Conservation (phyloP, 2,329 filamentous ascomycete genomes). For the Paraphaeosphaeria minitans region DNA sequence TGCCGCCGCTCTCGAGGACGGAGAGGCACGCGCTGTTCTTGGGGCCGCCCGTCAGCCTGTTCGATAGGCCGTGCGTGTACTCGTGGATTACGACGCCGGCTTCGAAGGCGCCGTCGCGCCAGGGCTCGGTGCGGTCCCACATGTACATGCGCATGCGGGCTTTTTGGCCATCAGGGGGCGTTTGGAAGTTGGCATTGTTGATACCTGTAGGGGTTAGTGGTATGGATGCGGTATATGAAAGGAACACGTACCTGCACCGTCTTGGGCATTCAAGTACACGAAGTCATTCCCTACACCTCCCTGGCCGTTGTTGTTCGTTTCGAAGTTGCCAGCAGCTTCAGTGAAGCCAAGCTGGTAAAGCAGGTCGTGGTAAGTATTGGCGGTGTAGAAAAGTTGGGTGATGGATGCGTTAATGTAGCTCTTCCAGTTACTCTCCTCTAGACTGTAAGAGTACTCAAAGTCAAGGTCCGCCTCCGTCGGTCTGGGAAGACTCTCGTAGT, state of each 20-base stretch:
- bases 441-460: slow-evolving; percentile 48
- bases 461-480: slow-evolving; percentile 50
- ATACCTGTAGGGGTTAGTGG: slow-evolving; percentile 45
- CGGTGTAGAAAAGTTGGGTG: slow-evolving; percentile 66
- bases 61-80: slow-evolving; percentile 55
- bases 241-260: slow-evolving; percentile 57
- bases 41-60: slow-evolving; percentile 64
- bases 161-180: slow-evolving; percentile 57
- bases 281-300: slow-evolving; percentile 60
- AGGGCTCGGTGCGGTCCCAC: slow-evolving; percentile 56
- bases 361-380: slow-evolving; percentile 65
- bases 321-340: slow-evolving; percentile 65
- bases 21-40: slow-evolving; percentile 57
- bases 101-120: slow-evolving; percentile 63
- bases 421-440: slow-evolving; percentile 29
- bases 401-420: slow-evolving; percentile 61
- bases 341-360: slow-evolving; percentile 63
- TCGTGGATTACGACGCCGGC: slow-evolving; percentile 64
- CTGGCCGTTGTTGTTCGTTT: slow-evolving; percentile 60
- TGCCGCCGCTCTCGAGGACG: slow-evolving; percentile 58
- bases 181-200: slow-evolving; percentile 63
- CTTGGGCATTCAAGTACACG: slow-evolving; percentile 63
- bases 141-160: slow-evolving; percentile 66
- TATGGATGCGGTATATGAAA: neutral
- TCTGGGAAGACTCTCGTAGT: slow-evolving; percentile 58